Conservation (phyloP, 73 alveolate species). For the Urostyla sp. region DNA sequence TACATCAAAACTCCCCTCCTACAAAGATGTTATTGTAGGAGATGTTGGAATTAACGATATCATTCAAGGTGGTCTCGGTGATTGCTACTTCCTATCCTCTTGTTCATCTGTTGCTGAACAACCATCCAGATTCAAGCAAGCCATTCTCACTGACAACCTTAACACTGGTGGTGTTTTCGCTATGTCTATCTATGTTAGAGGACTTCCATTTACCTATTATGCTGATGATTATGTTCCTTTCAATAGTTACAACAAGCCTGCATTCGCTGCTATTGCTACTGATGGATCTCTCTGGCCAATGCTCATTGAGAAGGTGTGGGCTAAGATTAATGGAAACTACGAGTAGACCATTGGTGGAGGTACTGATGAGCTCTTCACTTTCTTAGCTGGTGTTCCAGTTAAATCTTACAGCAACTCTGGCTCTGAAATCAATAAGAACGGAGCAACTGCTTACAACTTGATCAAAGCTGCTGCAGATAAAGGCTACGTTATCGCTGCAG, state of each 20-base stretch:
- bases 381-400: too few species aligned
- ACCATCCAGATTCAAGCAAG: conserved; percentile 57
- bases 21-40: conserved; percentile 20
- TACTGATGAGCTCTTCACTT: too few species aligned
- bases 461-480: background rate
- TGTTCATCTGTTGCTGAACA: conserved; percentile 74
- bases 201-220: background rate
- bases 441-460: background rate
- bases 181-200: conserved; percentile 56
- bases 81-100: conserved; percentile 68
- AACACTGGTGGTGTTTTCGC: conserved; percentile 86
- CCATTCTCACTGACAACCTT: conserved; percentile 71
- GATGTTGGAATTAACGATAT: conserved; percentile 30
- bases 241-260: background rate
- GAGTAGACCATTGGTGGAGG: conserved; percentile 70
- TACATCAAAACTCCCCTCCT: too few species aligned
- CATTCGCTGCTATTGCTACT: conserved; percentile 58
- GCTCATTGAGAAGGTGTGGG: conserved; percentile 95
- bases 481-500: background rate
- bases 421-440: background rate
- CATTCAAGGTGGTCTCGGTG: conserved; percentile 54
- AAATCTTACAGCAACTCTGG: background rate
- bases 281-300: conserved; percentile 89
- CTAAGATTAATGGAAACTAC: conserved; percentile 90
- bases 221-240: conserved; percentile 17